Base-by-base conservation (phyloP, 352 stramenopile genomes). In the Aphanomyces cochlioides region DNA sequence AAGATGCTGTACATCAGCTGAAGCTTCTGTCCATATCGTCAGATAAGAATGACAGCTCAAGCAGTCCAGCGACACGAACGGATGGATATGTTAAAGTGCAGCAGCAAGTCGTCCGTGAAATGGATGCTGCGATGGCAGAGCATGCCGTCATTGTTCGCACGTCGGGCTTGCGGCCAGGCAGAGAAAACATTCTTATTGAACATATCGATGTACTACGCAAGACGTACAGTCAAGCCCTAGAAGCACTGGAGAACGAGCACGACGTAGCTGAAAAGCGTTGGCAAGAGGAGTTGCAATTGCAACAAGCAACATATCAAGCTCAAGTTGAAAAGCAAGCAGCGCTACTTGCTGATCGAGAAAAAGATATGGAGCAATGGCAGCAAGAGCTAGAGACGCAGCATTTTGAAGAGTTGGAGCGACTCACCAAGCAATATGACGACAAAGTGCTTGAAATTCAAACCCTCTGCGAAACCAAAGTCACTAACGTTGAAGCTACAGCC, bases 401-500 rank as follows among this genome's bases (percentile, higher is more conserved):
- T 36, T 70, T 70, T 61, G 64, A 70, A 70, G 64, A 70, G 45
- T 41, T 70, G n/a, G 64, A 70, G 19, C 4, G 12, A 10, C 54
- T 70, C 10, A 70, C 64, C 4, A 19, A 70, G 12, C 8, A 8
- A n/a, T 70, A 61, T 34, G 64, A 70, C 39, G 64, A 60, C 21
- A 70, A 70, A 43, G 64, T 70, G 17, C 19, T 70, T 13, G 64
- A 70, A 15, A 70, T 70, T 41, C 64, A 70, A 61, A 28, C 10
- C 10, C 17, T 61, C n/a, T 61, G 45, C 47, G 39, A 70, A n/a
- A 48, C 5, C 15, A 61, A 70, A 34, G 4, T 70, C 12, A 15
- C 36, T 6, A 2, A 61, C 4, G 37, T 34, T 0, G 37, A 70
- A 2, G 43, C 10, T 1, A 38, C 36, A 15, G 45, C 7, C 17